Evolutionary conservation across 805 yeast genomes (phyloP), one percentile per base, ranked within the genome.

Genomic region (Candida patagonica): DNA sequence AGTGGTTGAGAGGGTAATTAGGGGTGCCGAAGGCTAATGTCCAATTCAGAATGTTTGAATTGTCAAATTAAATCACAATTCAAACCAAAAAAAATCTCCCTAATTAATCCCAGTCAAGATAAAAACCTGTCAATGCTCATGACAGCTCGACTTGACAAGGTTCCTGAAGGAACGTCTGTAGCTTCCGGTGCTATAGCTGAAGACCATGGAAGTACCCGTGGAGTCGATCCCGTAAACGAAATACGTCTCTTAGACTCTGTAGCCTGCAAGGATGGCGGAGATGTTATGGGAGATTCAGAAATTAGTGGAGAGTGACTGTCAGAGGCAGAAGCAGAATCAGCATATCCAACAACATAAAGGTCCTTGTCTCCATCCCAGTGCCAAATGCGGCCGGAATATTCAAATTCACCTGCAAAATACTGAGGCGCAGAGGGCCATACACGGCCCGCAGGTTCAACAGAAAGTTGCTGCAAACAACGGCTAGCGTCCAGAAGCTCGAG

Each of bases 401-500:
- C 67, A 41, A 62, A 61, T 30, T 54, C 58, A 7, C 62, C 65
- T 19, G 62, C 65, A 9, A 45, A 34, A 15, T 33, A 43, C 22
- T 34, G 40, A 15, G 37, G 19, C 15, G 40, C 38, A 9, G 42
- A 33, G 7, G 46, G 45, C 55, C 55, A 43, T 23, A 43, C 27
- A 39, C 52, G 30, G 43, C 64, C 44, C 37, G 36, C 42, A 9
- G 37, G 37, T 13, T 54, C 53, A 7, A 60, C 54, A 6, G 66
- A 58, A 24, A 65, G 46, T 43, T 60, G 63, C 52, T 65, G 69
- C 33, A 65, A 51, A 20, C 66, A 60, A 17, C 66, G 51, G 17
- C 68, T 61, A 22, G 70, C 70, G 43, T 61, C 63, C 31, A 65
- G 50, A 44, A 65, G 63, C 44, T 56, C 61, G 15, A 62, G 45